Evolutionary conservation across 1,139 yeast genomes (phyloP).

Genomic region (Suhomyces bolitotheri): DNA sequence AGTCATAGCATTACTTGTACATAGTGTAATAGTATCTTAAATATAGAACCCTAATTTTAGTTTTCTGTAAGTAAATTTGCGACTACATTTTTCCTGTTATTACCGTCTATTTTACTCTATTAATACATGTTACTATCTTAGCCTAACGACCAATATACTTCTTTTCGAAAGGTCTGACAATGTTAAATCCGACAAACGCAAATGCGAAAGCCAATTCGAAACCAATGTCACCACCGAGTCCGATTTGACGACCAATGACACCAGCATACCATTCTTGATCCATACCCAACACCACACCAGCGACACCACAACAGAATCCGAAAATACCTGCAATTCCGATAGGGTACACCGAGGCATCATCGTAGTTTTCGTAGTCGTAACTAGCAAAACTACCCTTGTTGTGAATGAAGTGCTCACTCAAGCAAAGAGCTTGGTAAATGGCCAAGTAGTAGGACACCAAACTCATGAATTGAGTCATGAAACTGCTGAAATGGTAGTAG

Average conservation of each 20-base stretch:
- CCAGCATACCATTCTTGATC: constrained; percentile 82
- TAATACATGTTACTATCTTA: not conserved
- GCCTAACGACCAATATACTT: constrained; percentile 56
- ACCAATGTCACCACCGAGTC: constrained; percentile 85
- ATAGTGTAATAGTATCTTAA: too few species aligned
- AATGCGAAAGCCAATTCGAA: constrained; percentile 76
- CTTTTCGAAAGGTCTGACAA: constrained; percentile 67
- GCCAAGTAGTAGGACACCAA: constrained; percentile 89
- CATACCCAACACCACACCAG: constrained; percentile 87
- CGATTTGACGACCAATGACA: constrained; percentile 61
- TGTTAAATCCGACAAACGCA: constrained; percentile 62
- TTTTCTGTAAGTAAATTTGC: too few species aligned
- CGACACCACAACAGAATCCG: constrained; percentile 81
- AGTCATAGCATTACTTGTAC: not conserved
- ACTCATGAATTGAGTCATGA: constrained; percentile 86
- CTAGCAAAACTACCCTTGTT: constrained; percentile 57
- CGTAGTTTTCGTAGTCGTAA: constrained; percentile 65
- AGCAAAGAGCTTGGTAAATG: constrained; percentile 69
- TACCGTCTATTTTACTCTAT: not conserved
- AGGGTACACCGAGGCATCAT: constrained; percentile 59
- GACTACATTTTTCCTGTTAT: not conserved
- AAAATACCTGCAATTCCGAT: constrained; percentile 74
- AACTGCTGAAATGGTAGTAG: constrained; percentile 66
- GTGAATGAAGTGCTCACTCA: constrained; percentile 79
- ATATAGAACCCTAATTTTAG: too few species aligned